Evolutionary conservation across 768 basidiomycete species (phyloP).

Genomic region (Holtermannia corniformis): DNA sequence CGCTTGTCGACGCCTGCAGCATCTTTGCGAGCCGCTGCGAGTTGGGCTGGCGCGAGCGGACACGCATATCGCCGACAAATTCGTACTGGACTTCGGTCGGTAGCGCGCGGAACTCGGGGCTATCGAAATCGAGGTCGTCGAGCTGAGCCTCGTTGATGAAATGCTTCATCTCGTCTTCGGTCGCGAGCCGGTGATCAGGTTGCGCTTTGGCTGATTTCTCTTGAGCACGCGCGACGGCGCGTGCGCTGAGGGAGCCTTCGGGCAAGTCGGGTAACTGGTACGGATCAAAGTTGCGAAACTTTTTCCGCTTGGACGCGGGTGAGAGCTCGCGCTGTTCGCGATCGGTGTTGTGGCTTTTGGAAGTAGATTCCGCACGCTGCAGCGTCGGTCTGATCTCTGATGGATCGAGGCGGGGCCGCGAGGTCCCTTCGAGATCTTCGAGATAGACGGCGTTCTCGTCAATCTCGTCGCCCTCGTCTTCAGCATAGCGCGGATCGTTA

Average conservation of each 20-base stretch:
- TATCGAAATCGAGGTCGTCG: conserved; percentile 85
- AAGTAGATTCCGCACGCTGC: conserved; percentile 7
- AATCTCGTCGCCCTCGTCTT: conserved; percentile 48
- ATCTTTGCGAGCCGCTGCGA: conserved; percentile 85
- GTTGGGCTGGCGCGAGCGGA: conserved; percentile 90
- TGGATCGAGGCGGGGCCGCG: conserved; percentile 51
- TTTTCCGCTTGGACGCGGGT: conserved; percentile 39
- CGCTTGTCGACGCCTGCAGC: conserved; percentile 65
- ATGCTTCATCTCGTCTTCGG: conserved; percentile 81
- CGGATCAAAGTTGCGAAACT: conserved; percentile 55
- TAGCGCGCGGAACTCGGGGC: conserved; percentile 78
- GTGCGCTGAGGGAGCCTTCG: conserved; percentile 50
- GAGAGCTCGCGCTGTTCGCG: conserved; percentile 16
- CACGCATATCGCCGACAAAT: conserved; percentile 87
- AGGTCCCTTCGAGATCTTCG: conserved; percentile 57
- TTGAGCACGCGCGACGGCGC: conserved; percentile 50
- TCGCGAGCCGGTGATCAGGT: conserved; percentile 87
- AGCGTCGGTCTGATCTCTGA: conserved; percentile 37
- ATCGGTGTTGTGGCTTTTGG: background rate
- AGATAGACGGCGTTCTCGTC: conserved; percentile 73
- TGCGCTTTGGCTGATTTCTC: conserved; percentile 26
- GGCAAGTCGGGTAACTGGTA: conserved; percentile 71
- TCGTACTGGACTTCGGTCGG: conserved; percentile 97
- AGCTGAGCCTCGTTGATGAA: conserved; percentile 97
- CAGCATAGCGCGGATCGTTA: conserved; percentile 48